Evolutionary conservation across 164 flowering plant genomes (phyloP).

Genomic region (Stephania yunnanensis): DNA sequence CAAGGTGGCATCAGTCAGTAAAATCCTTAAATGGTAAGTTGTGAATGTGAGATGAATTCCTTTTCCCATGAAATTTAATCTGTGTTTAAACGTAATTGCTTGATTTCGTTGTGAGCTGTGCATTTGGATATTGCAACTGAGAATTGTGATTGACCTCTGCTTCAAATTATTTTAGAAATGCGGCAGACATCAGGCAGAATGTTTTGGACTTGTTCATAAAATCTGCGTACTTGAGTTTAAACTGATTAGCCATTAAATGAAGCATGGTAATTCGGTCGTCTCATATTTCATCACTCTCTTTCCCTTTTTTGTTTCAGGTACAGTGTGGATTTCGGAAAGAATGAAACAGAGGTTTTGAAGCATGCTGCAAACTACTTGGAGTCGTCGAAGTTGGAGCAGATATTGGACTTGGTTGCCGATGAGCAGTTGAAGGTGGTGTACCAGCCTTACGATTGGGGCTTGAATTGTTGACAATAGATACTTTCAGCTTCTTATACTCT

Average conservation of each 20-base stretch:
- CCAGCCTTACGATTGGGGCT: conserved; percentile 75
- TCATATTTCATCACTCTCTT: not conserved
- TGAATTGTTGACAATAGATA: conserved; percentile 38
- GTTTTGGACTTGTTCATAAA: no score
- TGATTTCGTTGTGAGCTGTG: not conserved
- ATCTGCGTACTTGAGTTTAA: no score
- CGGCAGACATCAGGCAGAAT: no score
- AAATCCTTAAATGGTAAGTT: conserved; percentile 72
- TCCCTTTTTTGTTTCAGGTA: conserved; percentile 39
- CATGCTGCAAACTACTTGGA: conserved; percentile 76
- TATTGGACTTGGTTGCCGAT: conserved; percentile 54
- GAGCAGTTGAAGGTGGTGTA: conserved; percentile 62
- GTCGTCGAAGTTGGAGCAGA: conserved; percentile 40
- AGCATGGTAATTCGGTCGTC: not conserved
- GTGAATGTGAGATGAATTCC: not conserved
- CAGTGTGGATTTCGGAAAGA: conserved; percentile 71
- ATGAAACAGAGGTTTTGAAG: conserved; percentile 70
- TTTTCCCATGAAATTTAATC: not conserved
- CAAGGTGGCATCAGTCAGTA: conserved; percentile 42
- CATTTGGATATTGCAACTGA: not conserved
- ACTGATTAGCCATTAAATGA: not conserved
- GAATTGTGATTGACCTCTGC: not conserved
- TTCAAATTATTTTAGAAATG: not conserved
- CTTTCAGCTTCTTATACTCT: not conserved
- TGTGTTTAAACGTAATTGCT: not conserved